Evolutionary conservation across 306 rosid species (phyloP), one percentile per base, ranked within the genome.

Genomic region (Luffa acutangula): DNA sequence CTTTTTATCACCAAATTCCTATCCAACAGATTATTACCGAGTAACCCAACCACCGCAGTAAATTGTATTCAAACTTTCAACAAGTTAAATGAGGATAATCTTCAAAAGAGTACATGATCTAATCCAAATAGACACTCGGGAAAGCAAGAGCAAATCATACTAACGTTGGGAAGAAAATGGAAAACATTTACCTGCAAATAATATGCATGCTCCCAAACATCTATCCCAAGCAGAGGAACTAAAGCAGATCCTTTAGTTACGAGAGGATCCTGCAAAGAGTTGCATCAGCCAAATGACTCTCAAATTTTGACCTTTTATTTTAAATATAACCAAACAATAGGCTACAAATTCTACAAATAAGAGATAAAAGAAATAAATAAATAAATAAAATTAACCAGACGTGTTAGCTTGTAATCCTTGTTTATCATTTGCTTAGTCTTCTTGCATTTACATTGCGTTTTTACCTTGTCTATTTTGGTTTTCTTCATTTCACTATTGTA

Each of bases 201-300:
- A 85, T 96, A 96, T 3, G 99, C 98, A 58, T 96, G 99, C 88
- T 96, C 99, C 99, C 99, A 96, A 74, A 96, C 99, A 85, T 96
- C 99, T 58, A 96, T 84, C 14, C 99, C 99, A 78, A 96, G 89
- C 90, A 96, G 84, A 54, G 99, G 99, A 85, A 96, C 93, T 79
- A 96, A 83, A 81, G 34, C 80, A 79, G 96, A 62, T 78, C 93
- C 99, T 82, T 91, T 96, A 56, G 96, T 96, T 33, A 93, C 97
- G 75, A 96, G 86, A 5, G 99, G 99, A 77, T 96, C 99, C 99
- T 96, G 92, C 77, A 64, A 85, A 70, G 13, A 52, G 49, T 34
- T 53, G 43, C 78, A 77, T 76, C 42, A 77, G 72, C 82, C 85
- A 93, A 48, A 87, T 41, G 37, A 58, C 41, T 25, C 31, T 63